phyloP scores from a whole-genome alignment of 2,329 filamentous ascomycete species.

The Epichloe coenophiala region DNA sequence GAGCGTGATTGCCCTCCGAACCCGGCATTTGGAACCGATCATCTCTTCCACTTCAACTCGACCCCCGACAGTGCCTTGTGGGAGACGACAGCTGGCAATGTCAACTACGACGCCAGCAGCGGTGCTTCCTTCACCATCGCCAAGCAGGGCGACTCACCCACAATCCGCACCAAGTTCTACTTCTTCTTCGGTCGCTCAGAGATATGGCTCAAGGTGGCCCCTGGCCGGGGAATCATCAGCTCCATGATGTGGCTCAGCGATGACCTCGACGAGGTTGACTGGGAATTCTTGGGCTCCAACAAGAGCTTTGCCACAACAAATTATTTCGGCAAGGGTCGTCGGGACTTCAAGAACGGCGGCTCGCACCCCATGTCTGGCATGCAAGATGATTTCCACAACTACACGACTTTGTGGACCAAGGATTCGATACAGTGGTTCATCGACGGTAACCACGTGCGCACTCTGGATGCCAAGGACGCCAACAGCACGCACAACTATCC shows the following conservation, averaged over 20 bases:
- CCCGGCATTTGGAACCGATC: conserved; percentile 52
- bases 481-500: conserved; percentile 53
- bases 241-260: conserved; percentile 75
- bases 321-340: conserved; percentile 65
- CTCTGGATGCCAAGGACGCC: conserved; percentile 45
- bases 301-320: conserved; percentile 52
- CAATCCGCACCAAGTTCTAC: conserved; percentile 66
- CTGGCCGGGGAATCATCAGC: conserved; percentile 64
- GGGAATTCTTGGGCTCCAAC: conserved; percentile 66
- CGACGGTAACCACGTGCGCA: conserved; percentile 52
- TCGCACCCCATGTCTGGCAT: conserved; percentile 43
- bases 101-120: conserved; percentile 45
- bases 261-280: conserved; percentile 78
- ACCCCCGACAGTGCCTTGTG: conserved; percentile 48
- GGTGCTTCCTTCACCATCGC: conserved; percentile 62
- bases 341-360: conserved; percentile 48
- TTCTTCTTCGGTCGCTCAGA: conserved; percentile 78
- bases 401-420: conserved; percentile 61
- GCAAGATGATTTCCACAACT: conserved; percentile 56
- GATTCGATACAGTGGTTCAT: conserved; percentile 55
- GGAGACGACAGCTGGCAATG: conserved; percentile 53
- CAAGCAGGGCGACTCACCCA: conserved; percentile 61
- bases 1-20: conserved; percentile 55
- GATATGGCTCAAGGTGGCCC: conserved; percentile 62
- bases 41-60: conserved; percentile 51